Evolutionary conservation across 2,329 filamentous ascomycete genomes (phyloP).

Genomic region (Cadophora sp.): DNA sequence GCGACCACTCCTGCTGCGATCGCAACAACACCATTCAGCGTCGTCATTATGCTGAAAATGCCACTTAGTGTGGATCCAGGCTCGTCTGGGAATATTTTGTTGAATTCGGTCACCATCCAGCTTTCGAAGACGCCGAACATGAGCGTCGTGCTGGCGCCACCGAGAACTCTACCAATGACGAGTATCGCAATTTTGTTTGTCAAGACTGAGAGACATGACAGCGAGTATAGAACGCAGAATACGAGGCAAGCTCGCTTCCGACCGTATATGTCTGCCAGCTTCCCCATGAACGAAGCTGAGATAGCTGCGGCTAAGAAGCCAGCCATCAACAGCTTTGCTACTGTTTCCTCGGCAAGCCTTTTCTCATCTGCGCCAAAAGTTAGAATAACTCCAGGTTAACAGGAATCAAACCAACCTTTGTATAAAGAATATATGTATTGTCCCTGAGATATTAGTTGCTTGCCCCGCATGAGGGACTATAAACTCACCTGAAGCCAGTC

Average conservation of each 20-base stretch:
- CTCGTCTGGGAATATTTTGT: conserved; percentile 50
- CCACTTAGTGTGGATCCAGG: conserved; percentile 50
- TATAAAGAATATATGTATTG: conserved; percentile 40
- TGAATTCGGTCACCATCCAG: conserved; percentile 66
- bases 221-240: conserved; percentile 59
- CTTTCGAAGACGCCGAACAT: conserved; percentile 66
- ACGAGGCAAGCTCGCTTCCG: conserved; percentile 56
- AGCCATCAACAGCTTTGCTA: conserved; percentile 36
- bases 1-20: conserved; percentile 58
- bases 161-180: conserved; percentile 58
- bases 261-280: conserved; percentile 37
- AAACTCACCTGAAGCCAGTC: conserved; percentile 55
- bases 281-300: conserved; percentile 36
- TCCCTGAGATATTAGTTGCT: conserved; percentile 23
- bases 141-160: conserved; percentile 61
- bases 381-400: neutral
- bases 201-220: conserved; percentile 59
- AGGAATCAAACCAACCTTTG: conserved; percentile 30
- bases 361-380: conserved; percentile 31
- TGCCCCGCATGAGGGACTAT: neutral
- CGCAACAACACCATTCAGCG: conserved; percentile 59
- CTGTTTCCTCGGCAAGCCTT: conserved; percentile 34
- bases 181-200: conserved; percentile 51
- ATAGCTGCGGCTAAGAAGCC: conserved; percentile 38
- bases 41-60: conserved; percentile 59